Evolutionary conservation across 352 stramenopile genomes (phyloP).

Genomic region (Bremia lactucae): DNA sequence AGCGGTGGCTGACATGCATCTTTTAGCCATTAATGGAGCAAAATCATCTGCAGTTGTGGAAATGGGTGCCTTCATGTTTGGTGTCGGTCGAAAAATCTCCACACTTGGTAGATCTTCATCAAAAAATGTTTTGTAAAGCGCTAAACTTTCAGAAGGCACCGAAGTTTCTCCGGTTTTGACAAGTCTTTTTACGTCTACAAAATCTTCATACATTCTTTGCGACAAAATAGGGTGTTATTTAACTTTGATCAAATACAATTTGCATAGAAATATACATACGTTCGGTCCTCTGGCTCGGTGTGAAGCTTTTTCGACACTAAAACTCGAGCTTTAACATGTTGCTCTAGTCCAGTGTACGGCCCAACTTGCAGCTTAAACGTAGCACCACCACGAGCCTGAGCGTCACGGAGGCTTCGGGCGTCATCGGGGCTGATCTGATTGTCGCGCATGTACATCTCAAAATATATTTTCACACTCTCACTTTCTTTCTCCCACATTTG

Average conservation of each 20-base stretch:
- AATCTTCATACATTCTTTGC: conserved; percentile 57
- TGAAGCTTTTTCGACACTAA: conserved; percentile 75
- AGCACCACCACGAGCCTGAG: conserved; percentile 52
- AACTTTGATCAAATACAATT: background rate
- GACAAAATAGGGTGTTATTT: background rate
- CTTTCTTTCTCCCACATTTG: conserved; percentile 74
- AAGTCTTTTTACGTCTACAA: conserved; percentile 57
- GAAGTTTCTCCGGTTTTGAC: conserved; percentile 36
- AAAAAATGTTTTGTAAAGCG: conserved; percentile 79
- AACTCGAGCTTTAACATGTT: conserved; percentile 66
- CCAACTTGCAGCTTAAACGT: conserved; percentile 76
- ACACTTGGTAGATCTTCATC: conserved; percentile 54
- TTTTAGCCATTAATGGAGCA: conserved; percentile 10
- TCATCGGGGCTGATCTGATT: conserved; percentile 69
- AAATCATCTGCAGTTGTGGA: conserved; percentile 12
- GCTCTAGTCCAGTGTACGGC: conserved; percentile 68
- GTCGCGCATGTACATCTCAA: conserved; percentile 69
- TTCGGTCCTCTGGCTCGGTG: conserved; percentile 47
- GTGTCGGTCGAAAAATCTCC: conserved; percentile 29
- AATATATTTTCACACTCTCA: conserved; percentile 71
- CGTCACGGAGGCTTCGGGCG: conserved; percentile 44
- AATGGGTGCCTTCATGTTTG: background rate
- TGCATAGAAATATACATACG: conserved; percentile 17
- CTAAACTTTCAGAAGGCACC: conserved; percentile 51
- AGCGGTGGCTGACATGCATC: conserved; percentile 15